Evolutionary conservation across 2,329 filamentous ascomycete species (phyloP).

Genomic region (Cercospora janseana): DNA sequence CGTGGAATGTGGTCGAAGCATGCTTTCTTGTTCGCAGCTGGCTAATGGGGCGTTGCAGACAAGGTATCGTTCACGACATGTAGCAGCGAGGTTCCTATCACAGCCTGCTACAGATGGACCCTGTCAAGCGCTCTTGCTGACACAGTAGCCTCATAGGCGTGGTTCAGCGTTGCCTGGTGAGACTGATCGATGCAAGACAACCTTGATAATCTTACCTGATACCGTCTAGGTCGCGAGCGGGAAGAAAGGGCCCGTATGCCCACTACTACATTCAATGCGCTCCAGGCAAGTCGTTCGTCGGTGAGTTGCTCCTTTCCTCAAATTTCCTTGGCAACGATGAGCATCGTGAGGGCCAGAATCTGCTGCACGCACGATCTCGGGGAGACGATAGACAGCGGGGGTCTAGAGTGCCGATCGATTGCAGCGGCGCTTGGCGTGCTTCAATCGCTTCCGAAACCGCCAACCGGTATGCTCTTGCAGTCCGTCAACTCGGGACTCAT

Average conservation of each 20-base stretch:
- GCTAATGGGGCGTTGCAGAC: not conserved
- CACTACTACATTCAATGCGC: conserved; percentile 85
- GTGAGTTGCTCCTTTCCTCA: conserved; percentile 46
- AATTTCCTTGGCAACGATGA: no score
- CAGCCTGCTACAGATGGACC: not conserved
- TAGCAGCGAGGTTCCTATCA: not conserved
- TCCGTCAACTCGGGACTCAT: no score
- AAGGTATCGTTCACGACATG: not conserved
- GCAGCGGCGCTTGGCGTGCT: no score
- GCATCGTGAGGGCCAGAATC: no score
- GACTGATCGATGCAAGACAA: conserved; percentile 20
- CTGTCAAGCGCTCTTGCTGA: not conserved
- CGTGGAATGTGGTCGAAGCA: conserved; percentile 44
- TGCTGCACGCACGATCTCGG: no score
- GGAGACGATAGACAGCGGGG: no score
- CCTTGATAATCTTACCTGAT: not conserved
- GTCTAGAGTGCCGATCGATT: no score
- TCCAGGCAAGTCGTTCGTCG: conserved; percentile 69
- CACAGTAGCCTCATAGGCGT: conserved; percentile 52
- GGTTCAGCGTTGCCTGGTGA: conserved; percentile 80
- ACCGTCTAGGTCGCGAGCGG: conserved; percentile 65
- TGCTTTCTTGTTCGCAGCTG: not conserved
- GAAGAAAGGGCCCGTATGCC: conserved; percentile 82
- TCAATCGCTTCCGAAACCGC: no score
- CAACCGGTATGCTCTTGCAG: no score